These are phyloP conservation scores for Crithidia sp. DNA, from an alignment of 208 protist genomes.

Conservation along the genomic window DNA sequence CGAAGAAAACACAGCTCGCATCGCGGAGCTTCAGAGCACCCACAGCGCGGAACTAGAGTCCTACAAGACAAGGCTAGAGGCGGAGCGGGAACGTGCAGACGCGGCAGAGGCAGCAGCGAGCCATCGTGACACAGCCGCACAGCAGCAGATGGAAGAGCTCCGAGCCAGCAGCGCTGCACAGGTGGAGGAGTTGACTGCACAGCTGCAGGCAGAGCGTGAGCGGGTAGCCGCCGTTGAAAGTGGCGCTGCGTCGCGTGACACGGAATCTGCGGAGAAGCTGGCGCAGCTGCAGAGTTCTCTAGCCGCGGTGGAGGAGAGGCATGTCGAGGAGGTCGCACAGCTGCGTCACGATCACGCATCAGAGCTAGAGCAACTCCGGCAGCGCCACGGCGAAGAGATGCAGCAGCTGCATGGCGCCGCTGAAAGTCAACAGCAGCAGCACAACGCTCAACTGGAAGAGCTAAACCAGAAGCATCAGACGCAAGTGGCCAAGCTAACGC, in stretches of 20 bases:
- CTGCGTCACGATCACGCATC: no score
- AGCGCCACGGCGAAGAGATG: no score
- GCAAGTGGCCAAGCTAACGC: conserved; percentile 13
- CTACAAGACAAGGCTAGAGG: neutral
- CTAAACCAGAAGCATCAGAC: conserved; percentile 8
- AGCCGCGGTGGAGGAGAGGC: no score
- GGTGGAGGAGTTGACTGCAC: conserved; percentile 18
- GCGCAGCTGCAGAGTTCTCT: no score
- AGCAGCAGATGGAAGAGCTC: neutral
- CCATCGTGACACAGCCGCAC: neutral
- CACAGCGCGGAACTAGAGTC: neutral
- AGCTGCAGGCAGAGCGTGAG: no score
- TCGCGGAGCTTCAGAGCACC: neutral
- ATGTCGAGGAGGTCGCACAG: no score
- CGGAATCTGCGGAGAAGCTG: neutral
- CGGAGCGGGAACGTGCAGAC: neutral
- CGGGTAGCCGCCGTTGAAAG: no score
- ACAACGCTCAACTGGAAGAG: neutral
- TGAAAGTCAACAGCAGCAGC: neutral
- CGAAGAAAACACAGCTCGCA: neutral
- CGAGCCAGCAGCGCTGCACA: neutral
- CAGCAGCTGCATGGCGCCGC: neutral
- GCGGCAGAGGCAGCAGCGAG: conserved; percentile 1
- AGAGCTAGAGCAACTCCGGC: no score
- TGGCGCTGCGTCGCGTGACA: no score